Conservation (phyloP, 139 green algal species). For the Pleodorina starrii region DNA sequence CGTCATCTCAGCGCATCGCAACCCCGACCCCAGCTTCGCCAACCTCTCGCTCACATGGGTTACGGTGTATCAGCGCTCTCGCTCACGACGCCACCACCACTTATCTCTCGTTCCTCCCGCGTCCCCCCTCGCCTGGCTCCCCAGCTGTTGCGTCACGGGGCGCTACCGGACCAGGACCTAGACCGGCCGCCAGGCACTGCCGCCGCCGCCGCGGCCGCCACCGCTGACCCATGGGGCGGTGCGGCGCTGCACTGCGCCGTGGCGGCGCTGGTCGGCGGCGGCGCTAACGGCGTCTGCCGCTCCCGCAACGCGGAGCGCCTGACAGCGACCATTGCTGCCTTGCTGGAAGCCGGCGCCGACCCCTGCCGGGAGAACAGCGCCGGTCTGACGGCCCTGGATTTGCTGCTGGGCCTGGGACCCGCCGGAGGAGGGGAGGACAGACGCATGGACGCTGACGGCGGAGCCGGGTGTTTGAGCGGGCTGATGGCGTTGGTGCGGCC, state of each 20-base stretch:
- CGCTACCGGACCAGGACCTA: not conserved
- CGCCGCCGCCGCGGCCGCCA: not conserved
- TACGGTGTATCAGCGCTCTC: too few relatives aligned
- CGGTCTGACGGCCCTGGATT: conserved; percentile 1
- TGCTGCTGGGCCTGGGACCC: not conserved
- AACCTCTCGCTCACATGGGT: too few relatives aligned
- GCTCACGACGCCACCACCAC: too few relatives aligned
- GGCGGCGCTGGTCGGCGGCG: not conserved
- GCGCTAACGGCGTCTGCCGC: not conserved
- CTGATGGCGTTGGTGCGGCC: not conserved
- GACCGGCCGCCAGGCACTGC: not conserved
- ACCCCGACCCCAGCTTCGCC: too few relatives aligned
- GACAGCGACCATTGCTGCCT: not conserved
- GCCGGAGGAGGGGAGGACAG: not conserved
- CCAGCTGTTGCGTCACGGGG: conserved; percentile 15
- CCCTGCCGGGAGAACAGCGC: not conserved
- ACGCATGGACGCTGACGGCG: not conserved
- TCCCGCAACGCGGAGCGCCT: not conserved
- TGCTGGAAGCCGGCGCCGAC: conserved; percentile 18
- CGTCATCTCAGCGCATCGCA: too few relatives aligned
- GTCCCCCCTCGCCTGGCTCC: too few relatives aligned
- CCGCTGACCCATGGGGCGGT: not conserved
- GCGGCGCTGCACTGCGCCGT: not conserved
- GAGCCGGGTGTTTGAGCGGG: not conserved
- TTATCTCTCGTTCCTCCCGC: too few relatives aligned